A percentile compares a stretch with the other conserved stretches of the same genome.
Evolutionary conservation across 257 asterid genomes (phyloP).

Genomic region (Solanum paucissectum): DNA sequence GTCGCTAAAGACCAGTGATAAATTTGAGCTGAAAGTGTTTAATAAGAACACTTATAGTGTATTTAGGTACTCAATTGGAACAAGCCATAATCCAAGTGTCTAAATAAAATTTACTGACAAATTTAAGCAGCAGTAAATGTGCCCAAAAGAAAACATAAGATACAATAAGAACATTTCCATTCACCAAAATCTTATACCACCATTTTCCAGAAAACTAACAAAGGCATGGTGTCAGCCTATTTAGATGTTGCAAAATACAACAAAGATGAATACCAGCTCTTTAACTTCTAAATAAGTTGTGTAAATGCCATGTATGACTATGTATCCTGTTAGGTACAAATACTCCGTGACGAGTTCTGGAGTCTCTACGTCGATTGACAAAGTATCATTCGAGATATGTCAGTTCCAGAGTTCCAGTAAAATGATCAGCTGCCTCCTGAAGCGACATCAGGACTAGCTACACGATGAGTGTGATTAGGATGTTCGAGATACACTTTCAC

Average conservation of each 20-base stretch:
- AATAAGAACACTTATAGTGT: not conserved
- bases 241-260: not conserved
- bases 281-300: not conserved
- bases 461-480: not conserved
- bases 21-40: not conserved
- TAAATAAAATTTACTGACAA: not conserved
- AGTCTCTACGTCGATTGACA: not conserved
- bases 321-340: not conserved
- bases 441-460: not conserved
- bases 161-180: not conserved
- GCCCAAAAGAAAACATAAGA: not conserved
- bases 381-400: not conserved
- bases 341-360: not conserved
- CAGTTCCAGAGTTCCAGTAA: not conserved
- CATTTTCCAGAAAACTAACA: not conserved
- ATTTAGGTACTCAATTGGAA: not conserved
- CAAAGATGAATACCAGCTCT: not conserved
- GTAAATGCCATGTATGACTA: not conserved
- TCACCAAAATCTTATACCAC: not conserved
- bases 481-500: not conserved
- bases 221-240: not conserved
- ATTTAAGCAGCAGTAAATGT: not conserved
- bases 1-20: too few relatives aligned
- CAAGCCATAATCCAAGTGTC: not conserved
- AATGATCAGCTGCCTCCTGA: not conserved